Conservation (phyloP, 352 stramenopile genomes). For the Peronosclerospora sorghi region DNA sequence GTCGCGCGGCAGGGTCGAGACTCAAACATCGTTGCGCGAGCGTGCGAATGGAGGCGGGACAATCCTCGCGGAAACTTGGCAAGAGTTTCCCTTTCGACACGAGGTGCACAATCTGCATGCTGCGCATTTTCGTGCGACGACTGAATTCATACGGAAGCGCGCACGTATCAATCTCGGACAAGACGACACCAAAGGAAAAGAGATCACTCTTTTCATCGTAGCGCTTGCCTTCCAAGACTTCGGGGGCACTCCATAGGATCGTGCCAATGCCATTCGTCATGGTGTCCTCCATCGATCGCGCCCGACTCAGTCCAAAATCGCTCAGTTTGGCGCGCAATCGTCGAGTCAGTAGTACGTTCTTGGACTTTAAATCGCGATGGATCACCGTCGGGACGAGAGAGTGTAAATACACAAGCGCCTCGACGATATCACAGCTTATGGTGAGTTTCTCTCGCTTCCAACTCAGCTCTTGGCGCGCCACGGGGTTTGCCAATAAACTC, state of each 20-base stretch:
- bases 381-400: constrained; percentile 55
- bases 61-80: constrained; percentile 60
- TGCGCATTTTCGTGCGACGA: constrained; percentile 56
- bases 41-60: constrained; percentile 34
- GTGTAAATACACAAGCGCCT: constrained; percentile 63
- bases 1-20: constrained; percentile 44
- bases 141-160: constrained; percentile 60
- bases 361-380: constrained; percentile 65
- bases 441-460: constrained; percentile 50
- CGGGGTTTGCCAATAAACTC: constrained; percentile 27
- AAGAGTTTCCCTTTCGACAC: constrained; percentile 67
- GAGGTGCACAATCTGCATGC: constrained; percentile 76
- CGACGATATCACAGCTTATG: constrained; percentile 50
- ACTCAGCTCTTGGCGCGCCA: constrained; percentile 29
- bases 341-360: constrained; percentile 58
- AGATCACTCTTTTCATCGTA: constrained; percentile 76
- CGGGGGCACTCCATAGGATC: constrained; percentile 60
- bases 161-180: constrained; percentile 71
- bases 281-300: constrained; percentile 53
- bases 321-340: constrained; percentile 55
- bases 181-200: constrained; percentile 63
- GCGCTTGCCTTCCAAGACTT: constrained; percentile 57
- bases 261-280: constrained; percentile 73
- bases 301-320: constrained; percentile 61
- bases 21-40: constrained; percentile 51